A percentile compares a stretch with the other conserved stretches of the same genome.
Evolutionary conservation across 208 protist species (phyloP).

Genomic region (Wallacemonas sp.): DNA sequence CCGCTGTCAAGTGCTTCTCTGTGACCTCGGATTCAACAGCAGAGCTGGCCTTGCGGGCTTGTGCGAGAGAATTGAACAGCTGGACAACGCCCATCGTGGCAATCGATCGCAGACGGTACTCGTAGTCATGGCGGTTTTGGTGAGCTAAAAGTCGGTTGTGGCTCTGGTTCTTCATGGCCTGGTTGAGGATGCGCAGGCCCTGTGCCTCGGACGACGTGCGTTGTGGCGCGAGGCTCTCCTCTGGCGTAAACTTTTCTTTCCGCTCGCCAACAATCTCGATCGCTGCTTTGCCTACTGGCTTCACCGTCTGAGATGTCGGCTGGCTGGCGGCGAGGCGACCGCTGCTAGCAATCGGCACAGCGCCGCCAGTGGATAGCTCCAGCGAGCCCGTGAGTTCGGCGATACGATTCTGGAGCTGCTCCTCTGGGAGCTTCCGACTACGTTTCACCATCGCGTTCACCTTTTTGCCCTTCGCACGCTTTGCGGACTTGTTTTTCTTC

Average conservation of each 20-base stretch:
- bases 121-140: slow-evolving; percentile 85
- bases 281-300: slow-evolving; percentile 51
- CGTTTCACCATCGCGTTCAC: slow-evolving; percentile 66
- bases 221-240: slow-evolving; percentile 29
- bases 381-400: slow-evolving; percentile 48
- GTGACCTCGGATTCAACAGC: slow-evolving; percentile 32
- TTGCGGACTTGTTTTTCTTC: slow-evolving; percentile 50
- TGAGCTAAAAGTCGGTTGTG: slow-evolving; percentile 74
- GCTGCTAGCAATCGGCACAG: neutral
- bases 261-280: slow-evolving; percentile 58
- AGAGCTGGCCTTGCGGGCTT: slow-evolving; percentile 66
- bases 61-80: slow-evolving; percentile 84
- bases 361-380: neutral
- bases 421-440: slow-evolving; percentile 58
- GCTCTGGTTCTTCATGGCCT: slow-evolving; percentile 74
- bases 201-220: slow-evolving; percentile 48
- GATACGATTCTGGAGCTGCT: slow-evolving; percentile 54
- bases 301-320: slow-evolving; percentile 14
- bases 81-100: slow-evolving; percentile 84
- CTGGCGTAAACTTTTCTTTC: slow-evolving; percentile 38
- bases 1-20: slow-evolving; percentile 50
- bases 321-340: neutral
- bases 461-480: slow-evolving; percentile 52
- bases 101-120: slow-evolving; percentile 79
- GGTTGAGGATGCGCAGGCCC: slow-evolving; percentile 67